Base-by-base conservation (phyloP, 2,329 filamentous ascomycete species). In the Bipolaris oryzae region DNA sequence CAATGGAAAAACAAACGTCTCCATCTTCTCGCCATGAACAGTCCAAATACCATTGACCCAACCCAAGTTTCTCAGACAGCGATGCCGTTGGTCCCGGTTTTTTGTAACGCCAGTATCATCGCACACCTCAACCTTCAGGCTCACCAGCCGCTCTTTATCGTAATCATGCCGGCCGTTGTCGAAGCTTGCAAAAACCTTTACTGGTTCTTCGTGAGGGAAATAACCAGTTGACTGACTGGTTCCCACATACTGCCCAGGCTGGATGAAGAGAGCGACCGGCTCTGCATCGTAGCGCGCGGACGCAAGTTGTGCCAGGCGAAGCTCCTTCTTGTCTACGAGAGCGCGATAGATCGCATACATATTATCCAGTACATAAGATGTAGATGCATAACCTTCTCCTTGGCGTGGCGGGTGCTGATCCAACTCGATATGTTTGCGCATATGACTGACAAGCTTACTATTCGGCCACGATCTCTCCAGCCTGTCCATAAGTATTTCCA, bases 31-130 rank as follows among this genome's bases (percentile, higher is more conserved):
- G 7, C 51, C 47, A 37, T 28, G 9, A 7, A 31, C 37, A 39
- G 53, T 23, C 56, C 62, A 66, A 7, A 66, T 53, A 4, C 63
- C 61, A 37, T 66, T 64, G 21, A 64, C 49, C 61, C 63, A 66
- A 3, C 53, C 54, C 51, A 39, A 41, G n/a, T 38, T 62, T 16
- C 18, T 45, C 48, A 64, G 20, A 1, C 25, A 35, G 6, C 20
- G 38, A 47, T 20, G 15, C 9, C 18, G 21, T 23, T n/a, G 41
- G 11, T 23, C n/a, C 21, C 18, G 15, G 16, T 41, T 15, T 9
- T 21, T 11, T 25, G n/a, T 31, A 4, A 5, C 10, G 6, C 23
- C 15, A 21, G 25, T 11, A n/a, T 31, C 42, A 7, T 31, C 9
- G 5, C 15, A 15, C 7, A 48, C n/a, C 3, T 18, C 28, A 10